These are phyloP conservation scores for Elongisporangium undulatum DNA, from an alignment of 352 stramenopile genomes.

Conservation along the genomic window DNA sequence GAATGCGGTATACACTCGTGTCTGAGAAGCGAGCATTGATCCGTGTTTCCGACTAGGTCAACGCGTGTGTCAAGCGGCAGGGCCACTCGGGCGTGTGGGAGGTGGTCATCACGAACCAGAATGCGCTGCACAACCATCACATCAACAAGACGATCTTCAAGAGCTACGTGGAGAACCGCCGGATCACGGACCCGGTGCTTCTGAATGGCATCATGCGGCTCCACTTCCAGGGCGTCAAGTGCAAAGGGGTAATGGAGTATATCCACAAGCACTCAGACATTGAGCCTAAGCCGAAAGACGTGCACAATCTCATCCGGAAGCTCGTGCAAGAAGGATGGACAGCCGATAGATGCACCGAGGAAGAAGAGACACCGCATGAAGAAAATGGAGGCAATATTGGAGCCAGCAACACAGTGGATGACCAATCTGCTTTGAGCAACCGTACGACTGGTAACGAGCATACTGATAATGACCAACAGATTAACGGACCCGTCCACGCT, in stretches of 20 bases:
- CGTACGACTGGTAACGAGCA: not conserved
- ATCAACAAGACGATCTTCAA: not conserved
- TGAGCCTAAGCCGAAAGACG: not conserved
- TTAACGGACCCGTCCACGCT: not conserved
- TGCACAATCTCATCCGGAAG: not conserved
- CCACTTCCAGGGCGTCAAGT: not conserved
- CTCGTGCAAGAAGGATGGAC: not conserved
- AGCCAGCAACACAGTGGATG: not conserved
- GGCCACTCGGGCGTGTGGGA: not conserved
- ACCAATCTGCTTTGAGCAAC: not conserved
- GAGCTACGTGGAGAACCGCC: not conserved
- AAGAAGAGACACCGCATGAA: not conserved
- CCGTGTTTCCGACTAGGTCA: not conserved
- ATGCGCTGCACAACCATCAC: not conserved
- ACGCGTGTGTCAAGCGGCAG: not conserved
- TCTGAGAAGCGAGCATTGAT: not conserved
- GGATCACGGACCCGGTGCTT: not conserved
- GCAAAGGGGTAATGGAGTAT: not conserved
- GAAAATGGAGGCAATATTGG: not conserved
- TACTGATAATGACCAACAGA: not conserved
- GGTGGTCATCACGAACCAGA: not conserved
- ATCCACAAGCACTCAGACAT: not conserved
- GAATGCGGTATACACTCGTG: not conserved
- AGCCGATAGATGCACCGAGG: not conserved
- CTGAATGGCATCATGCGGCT: not conserved